These are phyloP conservation scores for Mitragyna speciosa DNA, from an alignment of 257 asterid genomes.

Conservation along the genomic window DNA sequence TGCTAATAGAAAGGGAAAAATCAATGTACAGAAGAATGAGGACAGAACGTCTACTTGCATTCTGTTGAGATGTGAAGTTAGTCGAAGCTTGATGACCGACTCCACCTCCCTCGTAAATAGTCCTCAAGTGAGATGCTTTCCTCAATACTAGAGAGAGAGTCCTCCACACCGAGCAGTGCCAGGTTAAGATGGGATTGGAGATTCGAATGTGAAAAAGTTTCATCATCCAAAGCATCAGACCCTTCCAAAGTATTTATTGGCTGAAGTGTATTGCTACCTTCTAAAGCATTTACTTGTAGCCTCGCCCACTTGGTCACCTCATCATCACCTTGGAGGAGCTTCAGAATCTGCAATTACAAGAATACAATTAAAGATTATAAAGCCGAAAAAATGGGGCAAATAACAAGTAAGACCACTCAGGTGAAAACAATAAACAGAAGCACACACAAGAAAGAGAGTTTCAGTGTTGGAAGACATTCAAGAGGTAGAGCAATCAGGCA, in stretches of 20 bases:
- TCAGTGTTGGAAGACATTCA: not conserved
- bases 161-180: slow-evolving; percentile 79
- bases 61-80: slow-evolving; percentile 29
- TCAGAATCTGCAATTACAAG: slow-evolving; percentile 22
- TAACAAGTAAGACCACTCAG: not conserved
- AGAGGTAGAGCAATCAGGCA: not conserved
- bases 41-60: slow-evolving; percentile 15
- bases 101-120: slow-evolving; percentile 77
- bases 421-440: not conserved
- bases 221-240: slow-evolving; percentile 64
- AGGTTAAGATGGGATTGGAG: slow-evolving; percentile 78
- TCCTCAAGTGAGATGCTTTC: slow-evolving; percentile 73
- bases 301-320: slow-evolving; percentile 74
- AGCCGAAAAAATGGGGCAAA: not conserved
- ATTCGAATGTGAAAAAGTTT: slow-evolving; percentile 54
- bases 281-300: slow-evolving; percentile 57
- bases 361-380: not conserved
- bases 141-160: slow-evolving; percentile 82
- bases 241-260: slow-evolving; percentile 43
- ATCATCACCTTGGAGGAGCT: slow-evolving; percentile 78
- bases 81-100: slow-evolving; percentile 92
- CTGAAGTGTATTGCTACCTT: slow-evolving; percentile 32
- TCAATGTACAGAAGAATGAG: slow-evolving; percentile 23
- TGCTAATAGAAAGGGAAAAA: not conserved
- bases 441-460: not conserved